Percentiles rank a stretch among this genome's conserved stretches.
These are phyloP conservation scores for Fusarium sambucinum DNA, from an alignment of 2,329 filamentous ascomycete species.

Conservation along the genomic window DNA sequence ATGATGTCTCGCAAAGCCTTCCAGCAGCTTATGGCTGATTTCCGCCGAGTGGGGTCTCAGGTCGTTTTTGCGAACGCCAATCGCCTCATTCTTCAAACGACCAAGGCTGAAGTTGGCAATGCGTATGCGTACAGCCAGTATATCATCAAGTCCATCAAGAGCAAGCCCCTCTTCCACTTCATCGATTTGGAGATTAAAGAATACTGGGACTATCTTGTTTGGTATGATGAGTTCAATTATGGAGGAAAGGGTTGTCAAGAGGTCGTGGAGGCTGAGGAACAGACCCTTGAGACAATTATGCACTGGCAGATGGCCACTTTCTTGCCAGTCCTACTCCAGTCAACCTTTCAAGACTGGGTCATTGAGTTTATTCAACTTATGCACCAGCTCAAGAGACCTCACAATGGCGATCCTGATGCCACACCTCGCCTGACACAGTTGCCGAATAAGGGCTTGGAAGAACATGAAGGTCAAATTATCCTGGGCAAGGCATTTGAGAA, in stretches of 20 bases:
- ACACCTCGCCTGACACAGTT: slow-evolving; percentile 71
- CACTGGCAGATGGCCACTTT: slow-evolving; percentile 98
- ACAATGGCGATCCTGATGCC: slow-evolving; percentile 61
- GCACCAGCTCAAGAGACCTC: slow-evolving; percentile 83
- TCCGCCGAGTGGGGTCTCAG: slow-evolving; percentile 92
- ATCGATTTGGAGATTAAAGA: slow-evolving; percentile 97
- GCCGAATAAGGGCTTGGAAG: slow-evolving; percentile 68
- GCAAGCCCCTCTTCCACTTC: slow-evolving; percentile 95
- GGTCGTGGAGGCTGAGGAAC: slow-evolving; percentile 78
- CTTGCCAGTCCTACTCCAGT: slow-evolving; percentile 82
- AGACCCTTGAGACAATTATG: slow-evolving; percentile 92
- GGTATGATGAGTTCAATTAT: slow-evolving; percentile 99
- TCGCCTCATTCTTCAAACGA: slow-evolving; percentile 91
- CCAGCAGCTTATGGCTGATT: slow-evolving; percentile 96
- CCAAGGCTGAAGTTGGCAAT: slow-evolving; percentile 95
- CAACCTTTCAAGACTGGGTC: slow-evolving; percentile 90
- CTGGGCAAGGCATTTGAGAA: slow-evolving; percentile 88
- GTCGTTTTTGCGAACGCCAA: slow-evolving; percentile 95
- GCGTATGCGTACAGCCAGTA: slow-evolving; percentile 98
- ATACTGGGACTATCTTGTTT: slow-evolving; percentile 99
- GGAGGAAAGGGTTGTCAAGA: slow-evolving; percentile 91
- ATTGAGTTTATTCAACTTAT: slow-evolving; percentile 96
- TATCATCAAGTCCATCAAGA: slow-evolving; percentile 96
- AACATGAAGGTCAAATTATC: slow-evolving; percentile 72
- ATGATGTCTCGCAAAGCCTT: slow-evolving; percentile 99